These are phyloP conservation scores for Debaryomyces maramus DNA, from an alignment of 805 yeast genomes.

Conservation along the genomic window DNA sequence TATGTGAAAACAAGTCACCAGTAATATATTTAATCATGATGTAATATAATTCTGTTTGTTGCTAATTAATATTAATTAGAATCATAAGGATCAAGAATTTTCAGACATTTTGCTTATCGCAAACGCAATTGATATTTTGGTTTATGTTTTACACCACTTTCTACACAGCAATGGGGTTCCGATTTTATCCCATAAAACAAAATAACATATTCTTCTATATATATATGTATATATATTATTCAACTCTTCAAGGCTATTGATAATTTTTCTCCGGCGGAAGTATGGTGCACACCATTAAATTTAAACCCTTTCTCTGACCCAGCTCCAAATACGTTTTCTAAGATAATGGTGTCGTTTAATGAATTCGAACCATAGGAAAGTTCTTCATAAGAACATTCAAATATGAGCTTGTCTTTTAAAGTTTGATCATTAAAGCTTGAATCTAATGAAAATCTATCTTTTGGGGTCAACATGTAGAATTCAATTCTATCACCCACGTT, in stretches of 20 bases:
- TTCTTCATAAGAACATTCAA: slow-evolving; percentile 37
- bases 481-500: slow-evolving; percentile 46
- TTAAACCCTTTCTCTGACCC: slow-evolving; percentile 35
- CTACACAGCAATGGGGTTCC: too few relatives aligned
- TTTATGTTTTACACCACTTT: too few relatives aligned
- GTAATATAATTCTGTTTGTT: too few relatives aligned
- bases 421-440: slow-evolving; percentile 9
- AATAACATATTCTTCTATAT: too few relatives aligned
- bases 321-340: slow-evolving; percentile 27
- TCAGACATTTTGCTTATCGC: too few relatives aligned
- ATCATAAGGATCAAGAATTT: too few relatives aligned
- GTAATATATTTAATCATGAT: slow-evolving; percentile 47
- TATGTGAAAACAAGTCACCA: slow-evolving; percentile 56
- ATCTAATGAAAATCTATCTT: slow-evolving; percentile 20
- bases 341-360: slow-evolving; percentile 3
- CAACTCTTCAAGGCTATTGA: slow-evolving; percentile 6
- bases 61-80: too few relatives aligned
- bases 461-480: slow-evolving; percentile 47
- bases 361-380: slow-evolving; percentile 15
- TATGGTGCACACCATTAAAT: slow-evolving; percentile 25
- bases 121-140: too few relatives aligned
- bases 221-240: too few relatives aligned
- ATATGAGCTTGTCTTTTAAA: slow-evolving; percentile 11
- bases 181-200: too few relatives aligned
- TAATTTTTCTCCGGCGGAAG: slow-evolving; percentile 30